These are phyloP conservation scores for Fusarium fracticaudum DNA, from an alignment of 2,329 filamentous ascomycete species.

Conservation along the genomic window DNA sequence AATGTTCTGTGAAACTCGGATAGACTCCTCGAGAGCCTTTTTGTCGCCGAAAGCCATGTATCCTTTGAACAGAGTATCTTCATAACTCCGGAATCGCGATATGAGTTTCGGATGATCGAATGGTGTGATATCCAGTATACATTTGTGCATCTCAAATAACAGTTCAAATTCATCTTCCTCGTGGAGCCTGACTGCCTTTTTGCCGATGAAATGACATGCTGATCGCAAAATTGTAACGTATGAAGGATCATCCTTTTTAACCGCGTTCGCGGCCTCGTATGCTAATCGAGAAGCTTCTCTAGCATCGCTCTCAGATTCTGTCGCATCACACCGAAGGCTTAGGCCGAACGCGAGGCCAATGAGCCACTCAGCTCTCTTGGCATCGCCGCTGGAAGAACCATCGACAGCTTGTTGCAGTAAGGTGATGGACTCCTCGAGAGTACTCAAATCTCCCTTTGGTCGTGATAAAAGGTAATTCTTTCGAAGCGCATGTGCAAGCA, in stretches of 20 bases:
- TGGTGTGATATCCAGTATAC: accelerated
- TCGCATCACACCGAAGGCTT: not conserved
- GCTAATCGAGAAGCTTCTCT: not conserved
- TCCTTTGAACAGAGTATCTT: too few species aligned
- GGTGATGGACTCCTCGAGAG: not conserved
- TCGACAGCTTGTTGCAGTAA: not conserved
- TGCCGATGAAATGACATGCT: not conserved
- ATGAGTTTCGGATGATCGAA: not conserved
- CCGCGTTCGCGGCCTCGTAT: not conserved
- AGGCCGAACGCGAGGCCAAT: not conserved
- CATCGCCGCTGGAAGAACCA: accelerated
- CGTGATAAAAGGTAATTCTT: not conserved
- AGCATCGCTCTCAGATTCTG: not conserved
- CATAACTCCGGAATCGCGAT: not conserved
- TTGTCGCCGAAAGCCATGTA: too few species aligned
- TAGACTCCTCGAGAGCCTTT: too few species aligned
- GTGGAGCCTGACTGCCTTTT: not conserved
- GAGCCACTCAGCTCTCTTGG: not conserved
- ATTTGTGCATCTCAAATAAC: too few species aligned
- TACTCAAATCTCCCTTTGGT: too few species aligned
- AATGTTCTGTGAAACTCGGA: too few species aligned
- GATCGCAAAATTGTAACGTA: not conserved
- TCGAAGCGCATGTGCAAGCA: not conserved
- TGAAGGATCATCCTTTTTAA: not conserved
- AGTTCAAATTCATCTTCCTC: not conserved